These are phyloP conservation scores for Hypoxylon sp. DNA, from an alignment of 2,329 filamentous ascomycete genomes.

Conservation along the genomic window DNA sequence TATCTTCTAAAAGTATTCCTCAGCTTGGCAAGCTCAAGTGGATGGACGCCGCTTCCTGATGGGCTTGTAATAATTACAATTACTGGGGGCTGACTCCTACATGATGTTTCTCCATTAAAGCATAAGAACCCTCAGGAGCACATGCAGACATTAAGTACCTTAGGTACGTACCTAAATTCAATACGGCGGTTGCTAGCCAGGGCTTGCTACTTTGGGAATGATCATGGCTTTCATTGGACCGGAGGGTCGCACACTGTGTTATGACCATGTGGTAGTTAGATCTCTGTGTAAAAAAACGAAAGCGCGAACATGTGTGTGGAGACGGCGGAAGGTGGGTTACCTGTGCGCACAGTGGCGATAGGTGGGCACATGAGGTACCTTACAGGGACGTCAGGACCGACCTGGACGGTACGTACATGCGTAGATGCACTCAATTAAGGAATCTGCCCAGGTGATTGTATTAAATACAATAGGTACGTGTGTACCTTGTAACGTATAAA, in stretches of 20 bases:
- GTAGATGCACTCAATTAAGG: neutral
- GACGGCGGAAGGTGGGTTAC: neutral
- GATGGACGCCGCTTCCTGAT: slow-evolving; percentile 3
- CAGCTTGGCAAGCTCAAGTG: slow-evolving; percentile 25
- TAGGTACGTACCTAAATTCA: no score
- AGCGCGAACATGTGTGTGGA: slow-evolving; percentile 17
- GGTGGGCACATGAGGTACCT: neutral
- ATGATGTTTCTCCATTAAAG: slow-evolving; percentile 5
- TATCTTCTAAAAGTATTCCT: neutral
- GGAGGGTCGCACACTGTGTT: slow-evolving; percentile 29
- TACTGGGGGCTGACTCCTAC: slow-evolving; percentile 1
- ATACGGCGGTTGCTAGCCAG: slow-evolving; percentile 26
- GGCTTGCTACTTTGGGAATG: slow-evolving; percentile 34
- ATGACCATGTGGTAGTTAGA: slow-evolving; percentile 40
- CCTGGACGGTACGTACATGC: neutral
- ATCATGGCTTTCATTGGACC: slow-evolving; percentile 27
- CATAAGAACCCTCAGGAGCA: neutral
- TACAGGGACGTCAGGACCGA: neutral
- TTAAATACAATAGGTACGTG: neutral
- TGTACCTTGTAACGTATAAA: no score
- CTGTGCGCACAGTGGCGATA: neutral
- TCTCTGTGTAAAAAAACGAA: slow-evolving; percentile 18
- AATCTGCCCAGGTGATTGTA: neutral
- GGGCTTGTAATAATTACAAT: neutral
- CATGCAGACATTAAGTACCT: neutral